These are phyloP conservation scores for Paramecium primaurelia DNA, from an alignment of 73 alveolate species.

Conservation along the genomic window DNA sequence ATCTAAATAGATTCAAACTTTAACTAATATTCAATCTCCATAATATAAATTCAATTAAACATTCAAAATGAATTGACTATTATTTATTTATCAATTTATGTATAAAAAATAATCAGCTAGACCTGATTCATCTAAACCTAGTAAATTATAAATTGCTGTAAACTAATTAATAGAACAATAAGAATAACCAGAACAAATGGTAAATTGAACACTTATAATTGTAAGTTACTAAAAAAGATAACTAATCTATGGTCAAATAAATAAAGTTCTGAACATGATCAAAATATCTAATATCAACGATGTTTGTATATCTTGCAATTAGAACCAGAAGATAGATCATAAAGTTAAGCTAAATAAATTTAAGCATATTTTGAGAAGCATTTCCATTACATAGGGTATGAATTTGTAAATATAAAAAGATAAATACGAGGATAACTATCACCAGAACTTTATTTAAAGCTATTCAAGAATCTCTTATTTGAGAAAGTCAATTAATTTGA, in stretches of 20 bases:
- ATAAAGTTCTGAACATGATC: neutral
- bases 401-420: neutral
- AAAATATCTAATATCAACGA: neutral
- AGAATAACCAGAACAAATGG: neutral
- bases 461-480: neutral
- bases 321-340: constrained; percentile 7
- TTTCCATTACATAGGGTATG: neutral
- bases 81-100: neutral
- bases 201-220: neutral
- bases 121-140: neutral
- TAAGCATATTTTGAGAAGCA: neutral
- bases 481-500: neutral
- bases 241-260: neutral
- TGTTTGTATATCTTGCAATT: neutral
- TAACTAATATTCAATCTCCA: neutral
- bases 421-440: neutral
- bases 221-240: neutral
- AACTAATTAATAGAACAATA: neutral
- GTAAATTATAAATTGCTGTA: neutral
- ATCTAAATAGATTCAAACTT: neutral
- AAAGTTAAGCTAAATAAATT: neutral
- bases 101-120: neutral
- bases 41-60: neutral
- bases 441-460: neutral
- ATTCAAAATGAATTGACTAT: neutral